Evolutionary conservation across 306 rosid species (phyloP).

Genomic region (Cucumis melo): DNA sequence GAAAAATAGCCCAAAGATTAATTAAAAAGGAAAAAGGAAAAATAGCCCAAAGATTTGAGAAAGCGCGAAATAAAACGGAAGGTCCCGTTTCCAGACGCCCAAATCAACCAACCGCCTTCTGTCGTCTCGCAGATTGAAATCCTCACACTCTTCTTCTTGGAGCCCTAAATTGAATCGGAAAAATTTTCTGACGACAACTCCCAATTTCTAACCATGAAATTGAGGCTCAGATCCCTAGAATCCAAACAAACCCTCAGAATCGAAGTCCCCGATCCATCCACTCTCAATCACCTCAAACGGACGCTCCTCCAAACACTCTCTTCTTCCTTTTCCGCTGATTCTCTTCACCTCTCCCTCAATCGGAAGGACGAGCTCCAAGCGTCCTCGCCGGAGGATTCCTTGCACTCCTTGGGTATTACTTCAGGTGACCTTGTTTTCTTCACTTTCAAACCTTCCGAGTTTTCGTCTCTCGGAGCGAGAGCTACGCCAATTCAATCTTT

Average conservation of each 20-base stretch:
- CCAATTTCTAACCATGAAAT: slow-evolving; percentile 30
- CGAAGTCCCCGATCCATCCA: slow-evolving; percentile 30
- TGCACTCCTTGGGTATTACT: slow-evolving; percentile 44
- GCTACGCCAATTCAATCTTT: not conserved
- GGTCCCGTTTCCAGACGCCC: too few relatives aligned
- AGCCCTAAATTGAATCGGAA: not conserved
- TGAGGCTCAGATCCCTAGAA: slow-evolving; percentile 49
- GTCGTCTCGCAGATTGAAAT: not conserved
- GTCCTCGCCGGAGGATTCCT: slow-evolving; percentile 25
- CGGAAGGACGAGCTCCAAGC: slow-evolving; percentile 47
- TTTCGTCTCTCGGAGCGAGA: not conserved
- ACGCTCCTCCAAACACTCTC: slow-evolving; percentile 23
- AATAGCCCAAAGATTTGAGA: too few relatives aligned
- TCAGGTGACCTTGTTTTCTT: slow-evolving; percentile 70
- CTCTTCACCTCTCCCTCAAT: slow-evolving; percentile 59
- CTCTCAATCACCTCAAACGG: slow-evolving; percentile 38
- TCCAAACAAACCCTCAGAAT: slow-evolving; percentile 50
- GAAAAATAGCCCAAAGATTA: too few relatives aligned
- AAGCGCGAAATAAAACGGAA: not conserved
- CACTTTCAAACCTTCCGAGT: slow-evolving; percentile 26
- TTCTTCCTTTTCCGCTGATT: slow-evolving; percentile 20
- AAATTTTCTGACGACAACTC: not conserved
- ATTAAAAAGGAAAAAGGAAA: too few relatives aligned
- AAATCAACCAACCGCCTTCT: not conserved
- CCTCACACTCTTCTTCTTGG: not conserved